Conservation (phyloP, 208 protist genomes). For the Balamuthia mandrillaris region DNA sequence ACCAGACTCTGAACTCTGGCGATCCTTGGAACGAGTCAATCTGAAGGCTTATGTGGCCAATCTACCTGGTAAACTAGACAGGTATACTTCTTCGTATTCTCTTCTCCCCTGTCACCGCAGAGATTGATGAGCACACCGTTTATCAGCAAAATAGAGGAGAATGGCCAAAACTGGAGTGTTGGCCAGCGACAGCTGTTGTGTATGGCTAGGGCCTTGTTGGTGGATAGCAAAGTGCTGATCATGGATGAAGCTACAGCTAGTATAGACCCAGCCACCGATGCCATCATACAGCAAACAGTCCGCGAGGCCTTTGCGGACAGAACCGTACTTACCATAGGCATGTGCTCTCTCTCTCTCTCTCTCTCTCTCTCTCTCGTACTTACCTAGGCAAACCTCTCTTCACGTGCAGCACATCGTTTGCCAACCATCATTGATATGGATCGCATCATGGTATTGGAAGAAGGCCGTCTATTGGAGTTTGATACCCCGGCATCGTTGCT, state of each 20-base stretch:
- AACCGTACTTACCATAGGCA: conserved; percentile 53
- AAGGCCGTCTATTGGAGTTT: conserved; percentile 69
- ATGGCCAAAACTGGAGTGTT: conserved; percentile 57
- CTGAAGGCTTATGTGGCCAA: conserved; percentile 17
- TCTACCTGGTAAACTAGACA: conserved; percentile 31
- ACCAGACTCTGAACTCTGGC: conserved; percentile 49
- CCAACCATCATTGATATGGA: conserved; percentile 57
- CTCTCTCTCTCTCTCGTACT: no score
- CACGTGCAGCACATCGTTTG: no score
- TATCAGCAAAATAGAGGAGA: neutral
- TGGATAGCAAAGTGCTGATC: conserved; percentile 39
- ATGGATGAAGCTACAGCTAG: conserved; percentile 74
- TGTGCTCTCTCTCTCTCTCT: no score
- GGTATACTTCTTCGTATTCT: neutral
- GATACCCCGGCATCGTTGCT: conserved; percentile 50
- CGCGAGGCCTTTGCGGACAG: conserved; percentile 56
- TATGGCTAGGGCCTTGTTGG: conserved; percentile 50
- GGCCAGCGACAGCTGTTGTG: conserved; percentile 63
- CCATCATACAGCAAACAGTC: conserved; percentile 71
- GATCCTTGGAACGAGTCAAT: conserved; percentile 53
- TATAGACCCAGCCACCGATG: conserved; percentile 51
- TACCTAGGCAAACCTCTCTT: no score
- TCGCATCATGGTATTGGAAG: conserved; percentile 68
- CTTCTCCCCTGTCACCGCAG: neutral
- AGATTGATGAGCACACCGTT: neutral